Evolutionary conservation across 2,329 filamentous ascomycete species (phyloP), one percentile per base, ranked within the genome.

Genomic region (Talaromyces albobiverticillius): DNA sequence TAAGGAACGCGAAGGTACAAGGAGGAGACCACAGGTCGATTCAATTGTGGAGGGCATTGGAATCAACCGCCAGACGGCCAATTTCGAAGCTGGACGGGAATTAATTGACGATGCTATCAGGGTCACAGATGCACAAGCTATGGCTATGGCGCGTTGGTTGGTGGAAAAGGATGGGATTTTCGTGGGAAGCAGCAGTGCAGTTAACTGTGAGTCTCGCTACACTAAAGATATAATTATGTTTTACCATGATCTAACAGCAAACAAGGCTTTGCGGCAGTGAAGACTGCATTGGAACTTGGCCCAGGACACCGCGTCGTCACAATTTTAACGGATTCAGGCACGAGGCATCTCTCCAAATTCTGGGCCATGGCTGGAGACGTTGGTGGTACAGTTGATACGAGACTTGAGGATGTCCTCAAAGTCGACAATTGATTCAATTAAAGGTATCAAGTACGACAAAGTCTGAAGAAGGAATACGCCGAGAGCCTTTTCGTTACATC

Each of bases 131-230:
- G 83, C 85, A 47, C 92, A 99, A 76, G 94, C 94, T 11, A 85
- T 89, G 68, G 82, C 81, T 52, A 99, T 99, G 94, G 94, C 93
- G n/a, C 80, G 90, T 59, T 97, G 91, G 90, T 76, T 99, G 38
- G 93, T 96, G 8, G 92, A 97, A 74, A 88, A 92, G 59, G 94
- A 99, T 70, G 94, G 94, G 7, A 86, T 99, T 51, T 99, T 99
- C 65, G 80, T 92, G 38, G 95, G 94, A 8, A 96, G 92, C 69
- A 96, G 90, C 69, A 96, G 89, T 71, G 88, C 92, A n/a, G 93
- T 99, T 50, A 99, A 99, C 70, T 96, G 92, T 79, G 66, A 71
- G 80, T 75, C 25, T 54, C 43, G 9, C n/a, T 45, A 23, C 22
- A 23, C 10, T 40, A 20, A 22, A n/a, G n/a, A n/a, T n/a, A n/a